Evolutionary conservation across 345 rosid species (phyloP).

Genomic region (Turnera subulata): DNA sequence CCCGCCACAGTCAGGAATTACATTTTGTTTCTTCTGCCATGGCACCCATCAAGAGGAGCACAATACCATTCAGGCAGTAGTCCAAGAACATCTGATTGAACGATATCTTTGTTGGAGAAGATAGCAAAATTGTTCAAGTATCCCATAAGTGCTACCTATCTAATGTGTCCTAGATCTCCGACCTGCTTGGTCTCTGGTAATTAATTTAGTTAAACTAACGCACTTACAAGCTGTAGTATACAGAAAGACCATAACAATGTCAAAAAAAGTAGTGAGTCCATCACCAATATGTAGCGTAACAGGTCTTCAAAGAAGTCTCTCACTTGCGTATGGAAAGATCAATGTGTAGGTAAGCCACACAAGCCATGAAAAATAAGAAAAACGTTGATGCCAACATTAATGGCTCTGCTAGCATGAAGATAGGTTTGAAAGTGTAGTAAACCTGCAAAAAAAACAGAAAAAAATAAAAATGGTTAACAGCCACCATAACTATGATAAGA

Average conservation of each 20-base stretch:
- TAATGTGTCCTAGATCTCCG: not conserved
- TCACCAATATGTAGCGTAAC: not conserved
- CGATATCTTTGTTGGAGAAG: too few species aligned
- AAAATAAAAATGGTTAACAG: not conserved
- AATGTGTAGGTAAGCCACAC: constrained; percentile 68
- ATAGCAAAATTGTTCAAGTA: too few species aligned
- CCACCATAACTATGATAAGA: too few species aligned
- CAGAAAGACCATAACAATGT: not conserved
- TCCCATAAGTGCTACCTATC: not conserved
- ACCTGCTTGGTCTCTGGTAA: not conserved
- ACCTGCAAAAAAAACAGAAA: constrained; percentile 43
- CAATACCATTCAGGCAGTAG: too few species aligned
- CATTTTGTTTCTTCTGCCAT: too few species aligned
- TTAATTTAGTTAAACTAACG: constrained; percentile 6
- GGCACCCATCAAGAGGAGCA: too few species aligned
- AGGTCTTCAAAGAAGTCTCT: constrained; percentile 6
- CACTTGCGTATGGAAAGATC: constrained; percentile 72
- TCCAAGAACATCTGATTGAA: too few species aligned
- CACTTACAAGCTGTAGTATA: constrained; percentile 10
- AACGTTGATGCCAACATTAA: constrained; percentile 69
- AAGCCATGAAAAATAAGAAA: constrained; percentile 75
- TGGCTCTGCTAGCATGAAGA: constrained; percentile 99
- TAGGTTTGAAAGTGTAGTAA: constrained; percentile 83
- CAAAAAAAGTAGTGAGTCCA: not conserved
- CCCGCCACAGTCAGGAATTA: too few species aligned